Evolutionary conservation across 805 yeast genomes (phyloP), one percentile per base, ranked within the genome.

Genomic region (Myxozyma monticola): DNA sequence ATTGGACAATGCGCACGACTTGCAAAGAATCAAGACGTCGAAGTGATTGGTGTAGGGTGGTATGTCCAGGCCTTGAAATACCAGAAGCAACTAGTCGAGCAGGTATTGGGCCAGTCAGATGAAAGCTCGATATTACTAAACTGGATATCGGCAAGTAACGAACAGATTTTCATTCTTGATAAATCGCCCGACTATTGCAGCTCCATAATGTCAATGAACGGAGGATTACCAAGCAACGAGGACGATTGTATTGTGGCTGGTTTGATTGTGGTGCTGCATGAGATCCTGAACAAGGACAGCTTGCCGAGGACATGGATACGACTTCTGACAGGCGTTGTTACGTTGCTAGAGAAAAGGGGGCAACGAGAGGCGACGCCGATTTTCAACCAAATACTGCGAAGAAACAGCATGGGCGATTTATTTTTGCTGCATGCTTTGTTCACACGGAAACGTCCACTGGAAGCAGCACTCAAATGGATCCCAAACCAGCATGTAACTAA

Each of bases 161-260:
- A 9, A 28, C 12, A 9, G 31, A n/a, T n/a, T n/a, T n/a, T n/a
- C n/a, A n/a, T n/a, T n/a, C n/a, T n/a, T n/a, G n/a, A n/a, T n/a
- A n/a, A n/a, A n/a, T n/a, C n/a, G n/a, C n/a, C n/a, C n/a, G n/a
- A n/a, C n/a, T n/a, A n/a, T n/a, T n/a, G n/a, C n/a, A n/a, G n/a
- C n/a, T n/a, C n/a, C n/a, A n/a, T n/a, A 34, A 34, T 34, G 41
- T 6, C 25, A 34, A 29, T 21, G 21, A 14, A 2, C 36, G 18
- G 12, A 10, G 8, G 12, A 4, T 25, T 17, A 15, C 30, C 20
- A 29, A 15, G 9, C 8, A 22, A 28, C 29, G 26, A 10, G 9
- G 49, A 51, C 25, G 56, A 47, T 33, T 33, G 41, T 3, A 26
- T 51, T 7, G 33, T 33, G 3, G 49, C 48, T 1, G 49, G 52